These are phyloP conservation scores for Phytophthora idaei DNA, from an alignment of 352 stramenopile genomes.

Conservation along the genomic window DNA sequence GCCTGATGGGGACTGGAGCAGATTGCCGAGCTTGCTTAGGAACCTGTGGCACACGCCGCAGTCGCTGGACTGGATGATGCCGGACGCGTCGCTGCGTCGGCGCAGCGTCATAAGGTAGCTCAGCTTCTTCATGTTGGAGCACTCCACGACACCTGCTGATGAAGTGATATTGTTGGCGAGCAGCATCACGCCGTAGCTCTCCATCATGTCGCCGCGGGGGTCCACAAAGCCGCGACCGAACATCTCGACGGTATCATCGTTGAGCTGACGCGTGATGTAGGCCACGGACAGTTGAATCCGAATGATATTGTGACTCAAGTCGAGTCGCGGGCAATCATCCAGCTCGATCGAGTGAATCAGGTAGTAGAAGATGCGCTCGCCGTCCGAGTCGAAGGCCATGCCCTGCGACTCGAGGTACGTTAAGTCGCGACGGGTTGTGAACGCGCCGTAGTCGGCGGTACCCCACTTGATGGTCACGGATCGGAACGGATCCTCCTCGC, in stretches of 20 bases:
- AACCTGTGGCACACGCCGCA: slow-evolving; percentile 43
- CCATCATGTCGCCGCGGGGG: slow-evolving; percentile 44
- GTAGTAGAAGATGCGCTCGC: slow-evolving; percentile 48
- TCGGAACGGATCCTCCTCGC: slow-evolving; percentile 49
- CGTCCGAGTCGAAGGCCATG: slow-evolving; percentile 46
- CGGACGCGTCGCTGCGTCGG: slow-evolving; percentile 23
- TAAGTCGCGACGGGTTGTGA: slow-evolving; percentile 42
- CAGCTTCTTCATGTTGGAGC: slow-evolving; percentile 67
- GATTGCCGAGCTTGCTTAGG: slow-evolving; percentile 30
- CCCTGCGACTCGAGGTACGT: slow-evolving; percentile 48
- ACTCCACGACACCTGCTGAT: slow-evolving; percentile 42
- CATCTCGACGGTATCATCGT: slow-evolving; percentile 47
- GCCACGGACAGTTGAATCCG: slow-evolving; percentile 50
- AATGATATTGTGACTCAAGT: slow-evolving; percentile 39
- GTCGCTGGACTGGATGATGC: slow-evolving; percentile 14
- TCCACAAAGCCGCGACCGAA: slow-evolving; percentile 60
- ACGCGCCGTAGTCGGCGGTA: slow-evolving; percentile 33
- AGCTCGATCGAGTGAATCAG: slow-evolving; percentile 48
- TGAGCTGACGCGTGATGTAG: slow-evolving; percentile 50
- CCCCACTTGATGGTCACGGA: slow-evolving; percentile 52
- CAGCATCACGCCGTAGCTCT: slow-evolving; percentile 44
- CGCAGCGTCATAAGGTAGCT: slow-evolving; percentile 51
- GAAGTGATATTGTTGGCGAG: slow-evolving; percentile 42
- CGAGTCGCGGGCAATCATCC: slow-evolving; percentile 28
- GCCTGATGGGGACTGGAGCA: slow-evolving; percentile 24